Percentiles rank a stretch among this genome's conserved stretches.
Evolutionary conservation across 2,329 filamentous ascomycete genomes (phyloP).

Genomic region (Camillea tinctor): DNA sequence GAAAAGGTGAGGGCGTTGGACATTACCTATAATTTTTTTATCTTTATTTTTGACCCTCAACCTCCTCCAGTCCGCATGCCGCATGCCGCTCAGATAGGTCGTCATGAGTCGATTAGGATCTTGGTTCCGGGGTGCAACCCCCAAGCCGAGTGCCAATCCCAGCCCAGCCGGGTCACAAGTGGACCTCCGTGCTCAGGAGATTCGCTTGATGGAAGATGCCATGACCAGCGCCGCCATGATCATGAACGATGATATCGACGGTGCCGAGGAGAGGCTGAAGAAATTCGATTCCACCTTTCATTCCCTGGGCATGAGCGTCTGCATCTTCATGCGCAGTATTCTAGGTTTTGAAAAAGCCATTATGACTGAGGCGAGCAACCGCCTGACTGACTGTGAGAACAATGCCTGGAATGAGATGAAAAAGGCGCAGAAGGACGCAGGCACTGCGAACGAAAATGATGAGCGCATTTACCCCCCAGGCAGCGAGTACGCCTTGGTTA

Average conservation of each 20-base stretch:
- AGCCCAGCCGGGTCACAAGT: constrained; percentile 33
- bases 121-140: constrained; percentile 49
- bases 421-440: constrained; percentile 65
- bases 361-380: constrained; percentile 76
- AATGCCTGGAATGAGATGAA: constrained; percentile 74
- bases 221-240: constrained; percentile 68
- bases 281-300: constrained; percentile 84
- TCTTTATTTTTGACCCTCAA: not conserved
- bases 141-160: constrained; percentile 33
- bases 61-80: not conserved
- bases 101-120: constrained; percentile 48
- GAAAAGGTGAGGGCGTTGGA: not conserved
- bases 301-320: constrained; percentile 75
- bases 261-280: constrained; percentile 70
- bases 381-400: constrained; percentile 73
- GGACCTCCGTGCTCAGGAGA: constrained; percentile 42
- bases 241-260: constrained; percentile 87
- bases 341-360: constrained; percentile 89
- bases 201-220: constrained; percentile 57
- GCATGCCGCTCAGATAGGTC: constrained; percentile 5
- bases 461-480: constrained; percentile 72
- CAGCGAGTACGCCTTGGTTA: constrained; percentile 80
- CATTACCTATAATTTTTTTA: not conserved
- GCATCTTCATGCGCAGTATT: constrained; percentile 81
- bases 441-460: constrained; percentile 26